Base-by-base conservation (phyloP, 1,284 basidiomycete genomes). In the Fomitopsis schrenkii region DNA sequence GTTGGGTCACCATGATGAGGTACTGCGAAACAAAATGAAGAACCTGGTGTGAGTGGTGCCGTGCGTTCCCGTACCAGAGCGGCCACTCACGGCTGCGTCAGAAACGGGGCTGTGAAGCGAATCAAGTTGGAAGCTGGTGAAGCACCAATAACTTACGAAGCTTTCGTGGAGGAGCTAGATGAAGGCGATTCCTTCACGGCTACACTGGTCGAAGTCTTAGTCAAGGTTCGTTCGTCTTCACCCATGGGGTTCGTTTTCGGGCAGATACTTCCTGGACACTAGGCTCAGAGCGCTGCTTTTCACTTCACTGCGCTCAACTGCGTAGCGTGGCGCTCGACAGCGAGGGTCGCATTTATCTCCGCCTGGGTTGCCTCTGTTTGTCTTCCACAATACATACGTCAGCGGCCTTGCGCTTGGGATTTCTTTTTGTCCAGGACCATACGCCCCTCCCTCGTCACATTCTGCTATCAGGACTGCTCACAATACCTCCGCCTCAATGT, bases 141-240 rank as follows among this genome's bases (percentile, higher is more conserved):
- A 61, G 80, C 83, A 1, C 71, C 75, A 22, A 88, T 90, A 62
- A 84, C 78, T 45, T 91, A 89, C 68, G 85, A 90, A 68, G 72
- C 79, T 17, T 91, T 92, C 65, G 84, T 90, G 33, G 82, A 87
- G 65, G 85, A 88, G 36, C 76, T 92, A 46, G 87, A 90, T 68
- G 80, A 80, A 33, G 88, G 88, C 22, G 90, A 91, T 70, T 83
- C 87, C 1, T 91, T 91, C 72, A 90, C 89, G 0, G 81, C 87
- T 3, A 83, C 86, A 1, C 68, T 91, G 46, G 74, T 90, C 59
- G 89, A 91, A 63, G 80, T 88, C 41, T 77, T 91, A 50, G 88
- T 91, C 68, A 89, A 86, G 76, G 89, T 90, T 67, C 71, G 84
- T 64, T 50, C 30, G 22, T 44, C 41, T 15, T 44, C 33, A 38